Evolutionary conservation across 805 yeast genomes (phyloP).

Genomic region (Wickerhamomyces alni): DNA sequence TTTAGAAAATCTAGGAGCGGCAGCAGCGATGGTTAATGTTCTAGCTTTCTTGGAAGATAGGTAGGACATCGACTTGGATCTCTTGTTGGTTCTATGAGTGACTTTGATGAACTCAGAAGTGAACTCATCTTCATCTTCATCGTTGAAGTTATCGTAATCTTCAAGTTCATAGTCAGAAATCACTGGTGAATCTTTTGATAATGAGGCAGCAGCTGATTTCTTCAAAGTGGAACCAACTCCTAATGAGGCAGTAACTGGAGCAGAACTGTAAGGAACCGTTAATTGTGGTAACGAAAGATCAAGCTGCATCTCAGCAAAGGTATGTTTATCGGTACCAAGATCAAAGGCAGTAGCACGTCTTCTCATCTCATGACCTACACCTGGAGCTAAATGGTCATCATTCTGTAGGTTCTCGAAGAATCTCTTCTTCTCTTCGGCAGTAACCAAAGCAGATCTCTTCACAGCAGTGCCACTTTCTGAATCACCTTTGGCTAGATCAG

Average conservation of each 20-base stretch:
- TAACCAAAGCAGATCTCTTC: conserved; percentile 11
- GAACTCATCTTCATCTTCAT: conserved; percentile 33
- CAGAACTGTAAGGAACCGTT: conserved; percentile 62
- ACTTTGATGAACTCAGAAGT: conserved; percentile 32
- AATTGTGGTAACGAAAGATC: conserved; percentile 37
- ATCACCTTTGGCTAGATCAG: conserved; percentile 2
- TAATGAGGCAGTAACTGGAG: conserved; percentile 72
- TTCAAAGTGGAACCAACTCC: conserved; percentile 23
- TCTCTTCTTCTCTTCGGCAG: conserved; percentile 18
- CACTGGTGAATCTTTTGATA: conserved; percentile 9
- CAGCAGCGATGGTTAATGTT: conserved; percentile 65
- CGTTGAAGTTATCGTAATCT: conserved; percentile 31
- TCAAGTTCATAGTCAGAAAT: conserved; percentile 41
- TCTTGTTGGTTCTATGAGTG: conserved; percentile 39
- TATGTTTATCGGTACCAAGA: conserved; percentile 36
- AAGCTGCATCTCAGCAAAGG: conserved; percentile 29
- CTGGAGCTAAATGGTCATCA: conserved; percentile 8
- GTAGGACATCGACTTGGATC: conserved; percentile 61
- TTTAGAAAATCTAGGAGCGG: conserved; percentile 75
- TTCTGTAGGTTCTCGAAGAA: conserved; percentile 19
- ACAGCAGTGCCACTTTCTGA: conserved; percentile 3
- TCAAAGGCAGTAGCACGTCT: conserved; percentile 51
- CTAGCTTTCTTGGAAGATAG: conserved; percentile 46
- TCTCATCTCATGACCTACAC: conserved; percentile 22
- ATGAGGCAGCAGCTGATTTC: not conserved